Evolutionary conservation across 768 basidiomycete genomes (phyloP).

Genomic region (Russula compacta): DNA sequence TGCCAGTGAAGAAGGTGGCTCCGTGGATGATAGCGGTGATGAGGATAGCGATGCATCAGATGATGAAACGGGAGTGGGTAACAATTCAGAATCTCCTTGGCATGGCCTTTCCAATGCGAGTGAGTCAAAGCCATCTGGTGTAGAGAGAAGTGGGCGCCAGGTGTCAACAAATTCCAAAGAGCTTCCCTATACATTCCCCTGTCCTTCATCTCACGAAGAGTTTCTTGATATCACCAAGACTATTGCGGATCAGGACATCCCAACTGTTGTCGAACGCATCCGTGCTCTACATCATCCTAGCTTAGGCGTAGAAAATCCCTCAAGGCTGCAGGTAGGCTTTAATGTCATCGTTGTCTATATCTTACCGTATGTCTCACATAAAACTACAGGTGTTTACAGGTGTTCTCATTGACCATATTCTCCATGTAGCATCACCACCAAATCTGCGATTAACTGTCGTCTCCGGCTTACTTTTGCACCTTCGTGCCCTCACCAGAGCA

Average conservation of each 20-base stretch:
- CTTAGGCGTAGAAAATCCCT: slow-evolving; percentile 84
- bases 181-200: slow-evolving; percentile 88
- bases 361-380: slow-evolving; percentile 3
- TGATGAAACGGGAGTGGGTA: slow-evolving; percentile 26
- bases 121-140: neutral
- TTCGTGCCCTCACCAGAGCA: slow-evolving; percentile 65
- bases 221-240: slow-evolving; percentile 75
- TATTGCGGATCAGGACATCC: slow-evolving; percentile 62
- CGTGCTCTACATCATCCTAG: slow-evolving; percentile 88
- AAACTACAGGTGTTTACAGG: slow-evolving; percentile 51
- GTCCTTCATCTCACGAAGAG: slow-evolving; percentile 79
- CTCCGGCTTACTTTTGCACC: slow-evolving; percentile 62
- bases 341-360: neutral
- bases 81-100: slow-evolving; percentile 18
- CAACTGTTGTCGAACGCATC: slow-evolving; percentile 81
- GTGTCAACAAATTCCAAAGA: slow-evolving; percentile 33
- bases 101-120: neutral
- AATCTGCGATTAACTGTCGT: slow-evolving; percentile 51
- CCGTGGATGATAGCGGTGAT: slow-evolving; percentile 22
- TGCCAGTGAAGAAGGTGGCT: slow-evolving; percentile 16
- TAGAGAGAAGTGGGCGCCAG: neutral
- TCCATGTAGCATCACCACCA: slow-evolving; percentile 62
- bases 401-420: slow-evolving; percentile 81
- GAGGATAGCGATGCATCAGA: slow-evolving; percentile 28
- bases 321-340: slow-evolving; percentile 71